Percentiles rank a stretch among this genome's conserved stretches.
Evolutionary conservation across 805 yeast species (phyloP).

Genomic region (Candida alai): DNA sequence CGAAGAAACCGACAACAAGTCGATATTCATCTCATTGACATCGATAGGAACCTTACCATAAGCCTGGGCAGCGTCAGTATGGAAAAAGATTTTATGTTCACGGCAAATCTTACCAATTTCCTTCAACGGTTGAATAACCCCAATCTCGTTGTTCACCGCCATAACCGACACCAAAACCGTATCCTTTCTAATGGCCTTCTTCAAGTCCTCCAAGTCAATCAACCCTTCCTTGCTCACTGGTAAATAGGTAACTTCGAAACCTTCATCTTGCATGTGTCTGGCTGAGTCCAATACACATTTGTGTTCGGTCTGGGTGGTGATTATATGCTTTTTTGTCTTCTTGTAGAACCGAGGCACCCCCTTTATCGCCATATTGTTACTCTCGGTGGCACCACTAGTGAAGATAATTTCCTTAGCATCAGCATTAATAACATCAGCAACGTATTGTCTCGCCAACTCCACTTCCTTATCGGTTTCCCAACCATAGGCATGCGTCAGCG

Average conservation of each 20-base stretch:
- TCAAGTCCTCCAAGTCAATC: conserved; percentile 71
- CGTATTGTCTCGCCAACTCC: conserved; percentile 76
- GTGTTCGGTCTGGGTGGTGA: conserved; percentile 96
- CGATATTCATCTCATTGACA: conserved; percentile 90
- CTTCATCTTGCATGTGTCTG: conserved; percentile 92
- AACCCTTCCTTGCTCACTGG: conserved; percentile 82
- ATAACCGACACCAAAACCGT: conserved; percentile 87
- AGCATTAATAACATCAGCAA: conserved; percentile 84
- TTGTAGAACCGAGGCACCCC: conserved; percentile 94
- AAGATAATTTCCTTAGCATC: conserved; percentile 96
- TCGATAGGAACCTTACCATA: conserved; percentile 91
- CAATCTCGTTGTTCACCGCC: conserved; percentile 98
- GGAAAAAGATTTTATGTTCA: conserved; percentile 87
- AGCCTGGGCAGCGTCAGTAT: conserved; percentile 97
- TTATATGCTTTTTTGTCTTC: conserved; percentile 86
- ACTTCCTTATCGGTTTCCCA: conserved; percentile 97
- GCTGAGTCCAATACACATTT: conserved; percentile 98
- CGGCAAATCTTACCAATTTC: conserved; percentile 90
- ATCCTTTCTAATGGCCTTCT: conserved; percentile 81
- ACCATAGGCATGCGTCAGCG: conserved; percentile 94
- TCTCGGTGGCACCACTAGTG: conserved; percentile 97
- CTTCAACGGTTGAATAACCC: conserved; percentile 93
- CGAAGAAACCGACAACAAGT: conserved; percentile 87
- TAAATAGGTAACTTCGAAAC: conserved; percentile 91
- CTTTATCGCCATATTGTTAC: conserved; percentile 90